Evolutionary conservation across 164 flowering plant genomes (phyloP), one percentile per base, ranked within the genome.

Genomic region (Liriodendron chinense): DNA sequence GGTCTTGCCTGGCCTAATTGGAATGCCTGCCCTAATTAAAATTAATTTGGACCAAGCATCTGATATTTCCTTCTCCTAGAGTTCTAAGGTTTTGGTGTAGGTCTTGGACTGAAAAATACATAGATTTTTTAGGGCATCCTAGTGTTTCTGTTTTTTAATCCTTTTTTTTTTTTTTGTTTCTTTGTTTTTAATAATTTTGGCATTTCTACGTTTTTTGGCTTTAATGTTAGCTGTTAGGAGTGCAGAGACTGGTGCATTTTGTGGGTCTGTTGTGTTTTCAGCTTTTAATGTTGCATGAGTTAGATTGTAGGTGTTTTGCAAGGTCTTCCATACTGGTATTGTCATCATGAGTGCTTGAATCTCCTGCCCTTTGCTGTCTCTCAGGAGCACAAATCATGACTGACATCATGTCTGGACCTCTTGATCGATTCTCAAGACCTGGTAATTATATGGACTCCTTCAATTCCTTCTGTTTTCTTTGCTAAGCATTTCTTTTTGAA

Each of bases 351-450:
- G 49, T 47, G 53, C 71, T 47, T 72, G 62, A 72, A 8, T 56
- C 48, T 25, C 73, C 48, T 24, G 48, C 47, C 65, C 61, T 26
- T 71, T 59, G 43, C 23, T 53, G 48, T 62, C 75, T 28, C 68
- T 22, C 1, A 49, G 20, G 26, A 26, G 48, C 9, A 24, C 62
- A 18, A 7, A 43, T 69, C 43, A 8, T 74, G 76, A 28, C n/a
- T 28, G 25, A 26, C 6, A 34, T 53, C 48, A 88, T 88, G 89
- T 83, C 89, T 2, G 86, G 86, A 26, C 84, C 86, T 0, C 77
- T 85, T 2, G 88, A 87, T 78, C 85, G 86, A 66, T 83, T 84
- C 57, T 80, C 88, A 8, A 80, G 79, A 66, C 88, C 87, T 70
- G 84, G 89, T 87, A 73, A 84, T 88, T 77, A 59, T 2, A 56